Base-by-base conservation (phyloP, 805 yeast genomes). In the Nakazawaea peltata region DNA sequence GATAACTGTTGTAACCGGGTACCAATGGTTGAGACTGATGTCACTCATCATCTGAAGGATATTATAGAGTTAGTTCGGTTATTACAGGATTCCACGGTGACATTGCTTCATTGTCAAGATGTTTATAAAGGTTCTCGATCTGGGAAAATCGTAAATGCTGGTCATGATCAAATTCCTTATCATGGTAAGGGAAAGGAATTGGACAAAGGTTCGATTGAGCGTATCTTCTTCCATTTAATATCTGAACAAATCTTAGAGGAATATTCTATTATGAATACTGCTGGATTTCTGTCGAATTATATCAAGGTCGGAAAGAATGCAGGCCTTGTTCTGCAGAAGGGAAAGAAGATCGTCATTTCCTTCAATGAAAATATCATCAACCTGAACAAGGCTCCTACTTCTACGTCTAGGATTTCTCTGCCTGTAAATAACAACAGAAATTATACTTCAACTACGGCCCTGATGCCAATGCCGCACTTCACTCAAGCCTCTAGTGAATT, bases 241-340 rank as follows among this genome's bases (percentile, higher is more conserved):
- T 71, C 82, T 9, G 75, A 76, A 38, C 71, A 74, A 17, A 67
- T 77, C 11, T 54, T 92, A 24, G 67, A 67, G 39, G 97, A 88
- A 51, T 81, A 77, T 47, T 71, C 86, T 2, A 63, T 79, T 5
- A 73, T 77, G 66, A 83, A 77, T 45, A 74, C 70, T 15, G 70
- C 75, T n/a, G 94, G 95, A 0, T 88, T 80, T 61, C 82, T 94
- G 0, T 63, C 81, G 2, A 81, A 82, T 35, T 90, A 90, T 49
- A 70, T 88, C 4, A 66, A 65, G 42, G 45, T 67, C 1, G 95
- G 95, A 0, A 61, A 65, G 1, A 58, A 67, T n/a, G 76, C 87
- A 1, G 48, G 56, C 12, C 49, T 48, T 1, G 63, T 86, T 1
- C 47, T 80, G 33, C 45, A 48, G 8, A 71, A 71, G 2, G 50